Conservation (phyloP, 768 basidiomycete species). For the Saitozyma podzolica region DNA sequence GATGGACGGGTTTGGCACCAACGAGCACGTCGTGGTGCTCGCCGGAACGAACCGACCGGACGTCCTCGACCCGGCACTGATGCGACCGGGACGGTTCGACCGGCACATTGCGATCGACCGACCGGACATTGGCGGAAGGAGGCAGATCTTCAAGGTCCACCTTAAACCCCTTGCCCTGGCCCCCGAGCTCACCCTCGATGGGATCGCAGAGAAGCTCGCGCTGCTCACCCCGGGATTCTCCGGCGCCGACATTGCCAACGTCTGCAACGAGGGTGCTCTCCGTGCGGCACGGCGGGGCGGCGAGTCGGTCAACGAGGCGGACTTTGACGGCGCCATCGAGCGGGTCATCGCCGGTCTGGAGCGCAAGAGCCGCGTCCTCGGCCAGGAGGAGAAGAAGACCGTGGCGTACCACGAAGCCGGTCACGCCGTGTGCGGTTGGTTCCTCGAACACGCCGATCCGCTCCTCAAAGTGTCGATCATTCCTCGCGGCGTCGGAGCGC, state of each 20-base stretch:
- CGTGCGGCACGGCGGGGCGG: conserved; percentile 84
- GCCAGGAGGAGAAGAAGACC: conserved; percentile 94
- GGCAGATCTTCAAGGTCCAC: conserved; percentile 92
- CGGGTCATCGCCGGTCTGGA: conserved; percentile 96
- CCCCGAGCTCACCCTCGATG: conserved; percentile 36
- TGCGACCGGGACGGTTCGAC: conserved; percentile 98
- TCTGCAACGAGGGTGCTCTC: conserved; percentile 95
- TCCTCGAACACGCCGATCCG: conserved; percentile 94
- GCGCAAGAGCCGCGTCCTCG: conserved; percentile 89
- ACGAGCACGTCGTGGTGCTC: conserved; percentile 92
- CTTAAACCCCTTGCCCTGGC: conserved; percentile 76
- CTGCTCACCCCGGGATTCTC: conserved; percentile 98
- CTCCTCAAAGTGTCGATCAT: conserved; percentile 98
- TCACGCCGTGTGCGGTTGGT: conserved; percentile 98
- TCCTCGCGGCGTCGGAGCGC: conserved; percentile 88
- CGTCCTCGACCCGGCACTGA: conserved; percentile 88
- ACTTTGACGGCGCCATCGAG: conserved; percentile 98
- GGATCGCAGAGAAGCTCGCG: conserved; percentile 86
- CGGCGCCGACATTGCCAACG: conserved; percentile 98
- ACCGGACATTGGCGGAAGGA: conserved; percentile 89
- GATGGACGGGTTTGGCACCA: conserved; percentile 99
- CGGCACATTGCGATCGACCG: conserved; percentile 92
- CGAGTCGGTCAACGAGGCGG: conserved; percentile 72
- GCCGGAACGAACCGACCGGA: conserved; percentile 97
- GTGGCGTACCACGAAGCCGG: conserved; percentile 99